Conservation (phyloP, 306 rosid genomes). For the Pachyrhizus erosus region DNA sequence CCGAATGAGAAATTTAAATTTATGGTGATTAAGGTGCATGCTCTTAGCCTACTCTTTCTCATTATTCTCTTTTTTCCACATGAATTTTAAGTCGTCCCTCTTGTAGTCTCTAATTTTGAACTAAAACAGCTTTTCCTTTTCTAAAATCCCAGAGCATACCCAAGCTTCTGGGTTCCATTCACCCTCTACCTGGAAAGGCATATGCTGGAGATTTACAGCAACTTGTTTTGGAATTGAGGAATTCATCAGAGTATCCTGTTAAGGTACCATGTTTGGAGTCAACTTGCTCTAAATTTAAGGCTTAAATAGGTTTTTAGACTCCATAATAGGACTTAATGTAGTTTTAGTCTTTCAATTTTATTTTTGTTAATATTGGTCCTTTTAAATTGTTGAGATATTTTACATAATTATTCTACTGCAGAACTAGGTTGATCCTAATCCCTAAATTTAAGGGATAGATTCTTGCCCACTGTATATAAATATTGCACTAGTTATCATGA, state of each 20-base stretch:
- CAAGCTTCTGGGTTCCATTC: slow-evolving; percentile 78
- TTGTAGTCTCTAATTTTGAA: slow-evolving; percentile 19
- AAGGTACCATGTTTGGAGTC: slow-evolving; percentile 61
- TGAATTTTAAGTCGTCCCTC: background rate
- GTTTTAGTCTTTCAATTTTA: background rate
- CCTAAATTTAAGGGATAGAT: background rate
- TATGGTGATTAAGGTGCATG: slow-evolving; percentile 81
- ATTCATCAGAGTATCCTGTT: slow-evolving; percentile 76
- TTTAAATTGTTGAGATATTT: background rate
- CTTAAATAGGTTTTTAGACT: background rate
- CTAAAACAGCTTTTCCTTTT: slow-evolving; percentile 31
- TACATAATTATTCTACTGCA: background rate
- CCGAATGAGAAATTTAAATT: slow-evolving; percentile 72
- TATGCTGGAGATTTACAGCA: slow-evolving; percentile 79
- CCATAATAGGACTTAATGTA: background rate
- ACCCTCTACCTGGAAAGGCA: slow-evolving; percentile 69
- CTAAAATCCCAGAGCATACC: slow-evolving; percentile 78
- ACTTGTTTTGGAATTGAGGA: slow-evolving; percentile 84
- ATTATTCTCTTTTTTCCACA: background rate
- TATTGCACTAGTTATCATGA: background rate
- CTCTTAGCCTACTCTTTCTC: slow-evolving; percentile 26
- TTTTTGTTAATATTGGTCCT: background rate
- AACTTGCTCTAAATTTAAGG: slow-evolving; percentile 13
- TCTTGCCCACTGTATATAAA: background rate
- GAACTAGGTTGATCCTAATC: background rate